phyloP scores from a whole-genome alignment of 352 stramenopile species.

The Peronospora belbahrii region DNA sequence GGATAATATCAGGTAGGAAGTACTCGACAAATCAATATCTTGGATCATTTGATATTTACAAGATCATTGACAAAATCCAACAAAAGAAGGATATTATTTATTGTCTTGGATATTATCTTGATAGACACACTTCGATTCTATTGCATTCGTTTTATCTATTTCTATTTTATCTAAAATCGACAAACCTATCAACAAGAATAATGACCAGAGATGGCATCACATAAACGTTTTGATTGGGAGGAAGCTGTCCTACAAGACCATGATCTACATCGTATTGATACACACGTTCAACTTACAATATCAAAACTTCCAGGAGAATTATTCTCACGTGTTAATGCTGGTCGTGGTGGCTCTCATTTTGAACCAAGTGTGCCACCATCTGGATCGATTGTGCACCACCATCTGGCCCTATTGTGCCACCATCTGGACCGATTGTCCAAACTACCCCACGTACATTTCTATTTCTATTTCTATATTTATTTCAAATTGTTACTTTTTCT shows the following conservation, averaged over 20 bases:
- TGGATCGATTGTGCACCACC: slow-evolving; percentile 12
- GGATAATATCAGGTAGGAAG: too few species aligned
- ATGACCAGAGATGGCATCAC: background rate
- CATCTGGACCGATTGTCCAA: slow-evolving; percentile 10
- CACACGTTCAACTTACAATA: slow-evolving; percentile 17
- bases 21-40: too few species aligned
- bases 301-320: slow-evolving; percentile 13
- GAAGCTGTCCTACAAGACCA: slow-evolving; percentile 21
- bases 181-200: too few species aligned
- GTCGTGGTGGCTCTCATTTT: slow-evolving; percentile 11
- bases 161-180: too few species aligned
- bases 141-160: too few species aligned
- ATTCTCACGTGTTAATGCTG: background rate
- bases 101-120: too few species aligned
- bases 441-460: slow-evolving; percentile 7
- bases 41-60: too few species aligned
- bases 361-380: slow-evolving; percentile 6
- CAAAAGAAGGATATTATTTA: too few species aligned
- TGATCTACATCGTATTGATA: slow-evolving; percentile 20
- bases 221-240: slow-evolving; percentile 27
- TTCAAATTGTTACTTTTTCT: too few species aligned
- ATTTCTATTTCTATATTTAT: slow-evolving; percentile 12
- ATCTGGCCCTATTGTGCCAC: too few species aligned
- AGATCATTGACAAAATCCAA: too few species aligned
- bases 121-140: too few species aligned